These are phyloP conservation scores for Lactifluus hygrophoroides DNA, from an alignment of 768 basidiomycete species.

Conservation along the genomic window DNA sequence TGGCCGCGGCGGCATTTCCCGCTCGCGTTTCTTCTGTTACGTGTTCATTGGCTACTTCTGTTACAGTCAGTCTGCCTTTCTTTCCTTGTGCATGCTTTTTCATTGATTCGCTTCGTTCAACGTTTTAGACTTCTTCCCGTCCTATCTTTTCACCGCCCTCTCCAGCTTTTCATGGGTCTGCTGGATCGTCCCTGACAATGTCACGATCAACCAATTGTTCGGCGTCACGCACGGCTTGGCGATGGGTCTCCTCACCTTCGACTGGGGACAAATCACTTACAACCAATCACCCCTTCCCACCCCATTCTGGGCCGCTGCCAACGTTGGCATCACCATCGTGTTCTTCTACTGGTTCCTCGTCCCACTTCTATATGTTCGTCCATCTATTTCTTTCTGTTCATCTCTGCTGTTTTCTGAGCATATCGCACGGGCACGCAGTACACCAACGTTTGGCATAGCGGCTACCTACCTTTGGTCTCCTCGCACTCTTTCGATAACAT, in stretches of 20 bases:
- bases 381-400: neutral
- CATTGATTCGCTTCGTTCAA: neutral
- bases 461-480: constrained; percentile 43
- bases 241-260: constrained; percentile 73
- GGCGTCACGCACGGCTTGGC: constrained; percentile 39
- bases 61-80: constrained; percentile 55
- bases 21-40: constrained; percentile 44
- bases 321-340: constrained; percentile 52
- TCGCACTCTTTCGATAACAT: constrained; percentile 57
- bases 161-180: constrained; percentile 39
- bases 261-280: constrained; percentile 72
- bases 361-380: constrained; percentile 43
- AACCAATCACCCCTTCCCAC: constrained; percentile 65
- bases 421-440: constrained; percentile 38
- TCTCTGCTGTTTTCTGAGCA: too few species aligned
- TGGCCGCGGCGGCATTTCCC: constrained; percentile 38
- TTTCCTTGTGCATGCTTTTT: constrained; percentile 49
- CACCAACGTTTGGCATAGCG: constrained; percentile 47
- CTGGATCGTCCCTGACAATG: constrained; percentile 65
- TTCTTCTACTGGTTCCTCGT: constrained; percentile 64
- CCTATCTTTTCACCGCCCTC: constrained; percentile 23
- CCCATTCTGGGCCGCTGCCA: constrained; percentile 80
- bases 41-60: constrained; percentile 30
- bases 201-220: constrained; percentile 67
- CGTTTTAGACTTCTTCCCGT: neutral